Conservation (phyloP, 768 basidiomycete genomes). For the Amanita fuliginea region DNA sequence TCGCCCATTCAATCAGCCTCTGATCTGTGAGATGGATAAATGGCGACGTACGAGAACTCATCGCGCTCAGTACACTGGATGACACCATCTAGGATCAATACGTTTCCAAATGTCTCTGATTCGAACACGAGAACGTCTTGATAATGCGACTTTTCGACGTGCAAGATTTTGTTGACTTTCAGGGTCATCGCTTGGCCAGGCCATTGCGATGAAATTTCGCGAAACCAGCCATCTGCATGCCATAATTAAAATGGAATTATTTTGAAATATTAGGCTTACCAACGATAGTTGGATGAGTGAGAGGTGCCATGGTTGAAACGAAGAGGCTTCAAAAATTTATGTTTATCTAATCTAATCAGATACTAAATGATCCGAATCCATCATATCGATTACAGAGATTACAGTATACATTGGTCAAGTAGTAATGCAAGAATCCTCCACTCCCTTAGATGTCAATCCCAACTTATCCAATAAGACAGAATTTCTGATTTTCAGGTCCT, state of each 20-base stretch:
- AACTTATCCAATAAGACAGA: constrained; percentile 27
- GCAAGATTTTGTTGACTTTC: constrained; percentile 91
- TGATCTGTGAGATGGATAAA: not conserved
- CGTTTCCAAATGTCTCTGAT: constrained; percentile 94
- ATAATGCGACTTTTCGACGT: constrained; percentile 85
- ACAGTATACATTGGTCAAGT: not conserved
- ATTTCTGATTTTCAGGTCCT: constrained; percentile 37
- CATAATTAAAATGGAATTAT: not conserved
- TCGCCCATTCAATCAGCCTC: not conserved
- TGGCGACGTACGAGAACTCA: constrained; percentile 80
- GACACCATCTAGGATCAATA: constrained; percentile 88
- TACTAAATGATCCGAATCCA: not conserved
- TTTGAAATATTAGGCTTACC: constrained; percentile 19
- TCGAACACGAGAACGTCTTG: constrained; percentile 98
- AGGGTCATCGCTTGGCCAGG: constrained; percentile 96
- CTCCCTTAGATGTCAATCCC: constrained; percentile 1
- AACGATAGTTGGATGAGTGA: constrained; percentile 45
- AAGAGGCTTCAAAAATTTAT: not conserved
- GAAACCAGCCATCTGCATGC: constrained; percentile 80
- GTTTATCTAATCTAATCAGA: constrained; percentile 6
- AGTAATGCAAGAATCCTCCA: constrained; percentile 9
- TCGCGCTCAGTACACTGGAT: constrained; percentile 98
- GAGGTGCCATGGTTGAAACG: constrained; percentile 31
- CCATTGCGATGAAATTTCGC: constrained; percentile 93
- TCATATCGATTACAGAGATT: constrained; percentile 2